phyloP scores from a whole-genome alignment of 495 filamentous ascomycete species.

The Durotheca rogersii region DNA sequence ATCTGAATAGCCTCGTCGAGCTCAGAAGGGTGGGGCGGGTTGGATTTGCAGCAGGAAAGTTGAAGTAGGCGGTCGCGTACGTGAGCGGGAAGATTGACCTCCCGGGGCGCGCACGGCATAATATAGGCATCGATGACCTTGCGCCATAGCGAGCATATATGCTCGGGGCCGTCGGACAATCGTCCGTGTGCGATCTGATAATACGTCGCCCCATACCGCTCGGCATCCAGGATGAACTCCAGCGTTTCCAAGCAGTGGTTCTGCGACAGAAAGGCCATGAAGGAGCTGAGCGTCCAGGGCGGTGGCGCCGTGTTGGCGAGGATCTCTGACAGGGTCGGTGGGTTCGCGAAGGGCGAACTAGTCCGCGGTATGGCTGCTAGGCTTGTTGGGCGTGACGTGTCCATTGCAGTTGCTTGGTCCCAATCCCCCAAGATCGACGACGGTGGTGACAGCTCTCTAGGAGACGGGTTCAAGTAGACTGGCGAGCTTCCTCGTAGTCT shows the following conservation, averaged over 20 bases:
- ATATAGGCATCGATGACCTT: constrained; percentile 75
- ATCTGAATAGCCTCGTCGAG: constrained; percentile 89
- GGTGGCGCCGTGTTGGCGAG: constrained; percentile 82
- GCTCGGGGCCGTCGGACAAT: constrained; percentile 57
- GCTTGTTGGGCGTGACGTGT: constrained; percentile 47
- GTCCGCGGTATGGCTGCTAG: constrained; percentile 45
- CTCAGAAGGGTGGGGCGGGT: constrained; percentile 72
- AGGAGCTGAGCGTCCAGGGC: constrained; percentile 90
- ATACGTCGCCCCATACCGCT: constrained; percentile 82
- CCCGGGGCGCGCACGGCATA: constrained; percentile 72
- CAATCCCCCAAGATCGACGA: constrained; percentile 44
- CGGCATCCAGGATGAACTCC: constrained; percentile 95
- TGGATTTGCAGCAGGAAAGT: constrained; percentile 53
- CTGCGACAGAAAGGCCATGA: constrained; percentile 96
- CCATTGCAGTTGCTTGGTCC: constrained; percentile 49
- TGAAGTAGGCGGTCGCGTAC: constrained; percentile 79
- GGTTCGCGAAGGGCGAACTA: constrained; percentile 54
- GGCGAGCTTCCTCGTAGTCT: constrained; percentile 46
- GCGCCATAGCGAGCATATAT: constrained; percentile 71
- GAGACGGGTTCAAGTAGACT: constrained; percentile 39
- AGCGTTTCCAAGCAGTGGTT: constrained; percentile 97
- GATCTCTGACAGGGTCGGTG: constrained; percentile 84
- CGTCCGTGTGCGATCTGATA: constrained; percentile 28
- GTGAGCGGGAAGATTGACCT: constrained; percentile 88
- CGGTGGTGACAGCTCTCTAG: constrained; percentile 41